phyloP scores from a whole-genome alignment of 2,329 filamentous ascomycete genomes.

The Arthroderma sp. region DNA sequence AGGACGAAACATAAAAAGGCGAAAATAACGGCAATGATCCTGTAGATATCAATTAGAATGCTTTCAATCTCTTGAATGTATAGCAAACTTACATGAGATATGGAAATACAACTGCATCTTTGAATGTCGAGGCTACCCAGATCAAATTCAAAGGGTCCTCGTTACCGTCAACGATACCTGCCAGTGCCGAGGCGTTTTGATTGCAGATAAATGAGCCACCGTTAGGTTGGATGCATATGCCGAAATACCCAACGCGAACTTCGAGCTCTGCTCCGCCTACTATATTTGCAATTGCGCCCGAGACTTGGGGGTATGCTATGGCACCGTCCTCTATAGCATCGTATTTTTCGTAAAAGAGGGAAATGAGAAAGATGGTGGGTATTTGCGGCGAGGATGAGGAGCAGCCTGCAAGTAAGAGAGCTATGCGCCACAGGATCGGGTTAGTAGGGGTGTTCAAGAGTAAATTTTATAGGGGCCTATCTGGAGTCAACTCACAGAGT shows the following conservation, averaged over 20 bases:
- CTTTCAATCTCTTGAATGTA: background rate
- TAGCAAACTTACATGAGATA: constrained; percentile 67
- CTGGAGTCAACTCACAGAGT: constrained; percentile 56
- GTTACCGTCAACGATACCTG: constrained; percentile 75
- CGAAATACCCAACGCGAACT: constrained; percentile 92
- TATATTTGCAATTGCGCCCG: constrained; percentile 76
- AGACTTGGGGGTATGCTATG: constrained; percentile 81
- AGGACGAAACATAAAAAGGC: constrained; percentile 92
- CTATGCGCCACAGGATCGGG: constrained; percentile 34
- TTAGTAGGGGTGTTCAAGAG: constrained; percentile 15
- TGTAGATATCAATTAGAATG: constrained; percentile 22
- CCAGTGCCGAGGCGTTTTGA: constrained; percentile 89
- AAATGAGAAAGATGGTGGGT: constrained; percentile 91
- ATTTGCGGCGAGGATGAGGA: constrained; percentile 93
- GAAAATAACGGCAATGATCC: constrained; percentile 94
- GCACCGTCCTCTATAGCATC: constrained; percentile 67
- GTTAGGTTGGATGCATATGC: constrained; percentile 88
- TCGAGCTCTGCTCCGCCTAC: constrained; percentile 73
- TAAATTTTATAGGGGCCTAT: too few relatives aligned
- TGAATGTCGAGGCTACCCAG: constrained; percentile 94
- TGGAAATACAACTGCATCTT: constrained; percentile 95
- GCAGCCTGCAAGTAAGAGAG: constrained; percentile 84
- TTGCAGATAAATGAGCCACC: constrained; percentile 87
- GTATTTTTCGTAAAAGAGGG: constrained; percentile 90
- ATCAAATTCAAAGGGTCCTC: constrained; percentile 94